Percentiles rank a stretch among this genome's conserved stretches.
phyloP scores from a whole-genome alignment of 2,329 filamentous ascomycete genomes.

The Colletotrichum filicis region DNA sequence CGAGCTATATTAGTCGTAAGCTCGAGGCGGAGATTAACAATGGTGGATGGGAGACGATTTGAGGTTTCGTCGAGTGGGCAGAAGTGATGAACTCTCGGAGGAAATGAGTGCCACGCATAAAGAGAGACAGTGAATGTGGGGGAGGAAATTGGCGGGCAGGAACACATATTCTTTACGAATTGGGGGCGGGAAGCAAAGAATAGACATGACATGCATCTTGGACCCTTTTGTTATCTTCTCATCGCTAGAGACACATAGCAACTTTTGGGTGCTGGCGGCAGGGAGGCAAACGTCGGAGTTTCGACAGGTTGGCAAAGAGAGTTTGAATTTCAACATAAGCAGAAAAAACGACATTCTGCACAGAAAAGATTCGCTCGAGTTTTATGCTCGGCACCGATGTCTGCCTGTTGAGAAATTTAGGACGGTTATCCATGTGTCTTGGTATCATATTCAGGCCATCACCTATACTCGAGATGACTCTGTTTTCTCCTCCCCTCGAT shows the following conservation, averaged over 20 bases:
- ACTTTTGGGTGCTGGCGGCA: neutral
- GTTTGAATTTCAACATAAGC: neutral
- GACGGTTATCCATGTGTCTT: neutral
- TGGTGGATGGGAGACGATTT: constrained; percentile 94
- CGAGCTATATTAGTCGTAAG: constrained; percentile 88
- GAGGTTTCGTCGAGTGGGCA: constrained; percentile 28
- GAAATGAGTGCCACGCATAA: neutral
- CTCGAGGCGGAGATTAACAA: constrained; percentile 97
- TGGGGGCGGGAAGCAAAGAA: neutral
- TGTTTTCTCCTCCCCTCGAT: too few species aligned
- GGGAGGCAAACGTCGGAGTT: neutral
- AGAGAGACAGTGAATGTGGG: neutral
- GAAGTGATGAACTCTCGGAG: neutral
- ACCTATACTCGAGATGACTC: neutral
- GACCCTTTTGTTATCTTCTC: neutral
- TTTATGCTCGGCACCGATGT: neutral
- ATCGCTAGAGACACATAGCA: neutral
- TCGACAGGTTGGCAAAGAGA: neutral
- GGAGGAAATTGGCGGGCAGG: too few species aligned
- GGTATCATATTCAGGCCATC: neutral
- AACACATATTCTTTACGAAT: neutral
- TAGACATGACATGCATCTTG: constrained; percentile 6
- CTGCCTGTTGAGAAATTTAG: neutral
- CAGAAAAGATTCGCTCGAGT: neutral
- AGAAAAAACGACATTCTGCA: neutral